These are phyloP conservation scores for Coemansia umbellata DNA, from an alignment of 192 early-diverging fungal genomes.

Conservation along the genomic window DNA sequence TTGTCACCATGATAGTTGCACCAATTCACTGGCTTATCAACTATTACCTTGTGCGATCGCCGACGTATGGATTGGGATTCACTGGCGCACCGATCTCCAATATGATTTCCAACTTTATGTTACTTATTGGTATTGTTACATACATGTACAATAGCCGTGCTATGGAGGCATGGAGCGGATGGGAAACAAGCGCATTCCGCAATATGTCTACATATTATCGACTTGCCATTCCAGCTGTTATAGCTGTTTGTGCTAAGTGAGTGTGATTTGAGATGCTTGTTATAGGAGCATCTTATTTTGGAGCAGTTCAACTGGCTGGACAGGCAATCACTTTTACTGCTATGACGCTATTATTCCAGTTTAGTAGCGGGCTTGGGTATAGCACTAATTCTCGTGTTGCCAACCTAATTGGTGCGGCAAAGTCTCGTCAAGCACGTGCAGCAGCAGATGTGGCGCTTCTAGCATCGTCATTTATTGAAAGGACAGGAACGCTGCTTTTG, in stretches of 20 bases:
- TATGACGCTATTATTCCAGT: slow-evolving; percentile 63
- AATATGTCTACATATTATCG: slow-evolving; percentile 57
- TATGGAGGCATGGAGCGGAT: slow-evolving; percentile 77
- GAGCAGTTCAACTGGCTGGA: slow-evolving; percentile 65
- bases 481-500: slow-evolving; percentile 1
- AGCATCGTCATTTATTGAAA: slow-evolving; percentile 53
- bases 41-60: slow-evolving; percentile 67
- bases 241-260: too few species aligned
- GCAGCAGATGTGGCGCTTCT: slow-evolving; percentile 51
- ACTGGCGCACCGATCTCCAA: slow-evolving; percentile 74
- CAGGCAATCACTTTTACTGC: slow-evolving; percentile 65
- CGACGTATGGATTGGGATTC: slow-evolving; percentile 58
- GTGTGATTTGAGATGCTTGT: slow-evolving; percentile 70
- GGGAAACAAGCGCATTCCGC: slow-evolving; percentile 61
- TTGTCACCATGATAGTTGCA: slow-evolving; percentile 60
- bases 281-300: slow-evolving; percentile 69
- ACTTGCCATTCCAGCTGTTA: slow-evolving; percentile 72
- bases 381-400: slow-evolving; percentile 75
- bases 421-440: too few species aligned
- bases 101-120: slow-evolving; percentile 63
- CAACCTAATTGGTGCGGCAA: slow-evolving; percentile 61
- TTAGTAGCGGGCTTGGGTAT: slow-evolving; percentile 70
- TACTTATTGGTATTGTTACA: slow-evolving; percentile 56
- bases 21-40: slow-evolving; percentile 71
- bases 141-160: too few species aligned